A percentile compares a stretch with the other conserved stretches of the same genome.
phyloP scores from a whole-genome alignment of 257 asterid genomes.

The Mitragyna speciosa region DNA sequence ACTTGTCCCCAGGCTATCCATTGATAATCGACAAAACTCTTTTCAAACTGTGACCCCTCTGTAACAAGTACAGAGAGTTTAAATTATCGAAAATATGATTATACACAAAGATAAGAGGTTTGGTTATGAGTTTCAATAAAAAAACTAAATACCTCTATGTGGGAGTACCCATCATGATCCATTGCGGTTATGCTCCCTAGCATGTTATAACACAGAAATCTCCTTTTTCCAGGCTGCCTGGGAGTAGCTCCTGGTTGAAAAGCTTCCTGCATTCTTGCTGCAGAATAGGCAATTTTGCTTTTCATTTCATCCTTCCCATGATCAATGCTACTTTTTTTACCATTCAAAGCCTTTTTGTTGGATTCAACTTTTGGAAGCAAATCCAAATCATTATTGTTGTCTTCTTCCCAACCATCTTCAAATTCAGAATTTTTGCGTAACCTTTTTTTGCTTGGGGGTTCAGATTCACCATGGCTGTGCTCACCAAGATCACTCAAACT shows the following conservation, averaged over 20 bases:
- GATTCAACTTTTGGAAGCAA: constrained; percentile 51
- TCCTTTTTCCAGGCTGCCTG: constrained; percentile 79
- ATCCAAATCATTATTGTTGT: constrained; percentile 49
- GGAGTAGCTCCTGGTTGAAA: constrained; percentile 95
- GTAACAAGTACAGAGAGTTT: background rate
- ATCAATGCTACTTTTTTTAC: constrained; percentile 39
- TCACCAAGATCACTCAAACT: constrained; percentile 77
- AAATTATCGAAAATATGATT: background rate
- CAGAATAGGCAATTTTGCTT: constrained; percentile 35
- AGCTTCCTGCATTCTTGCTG: constrained; percentile 74
- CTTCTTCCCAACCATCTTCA: constrained; percentile 65
- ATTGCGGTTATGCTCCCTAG: constrained; percentile 87
- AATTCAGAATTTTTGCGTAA: constrained; percentile 45
- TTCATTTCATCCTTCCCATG: constrained; percentile 43
- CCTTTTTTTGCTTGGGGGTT: constrained; percentile 69
- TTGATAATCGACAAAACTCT: background rate
- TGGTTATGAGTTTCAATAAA: background rate
- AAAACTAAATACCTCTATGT: constrained; percentile 67
- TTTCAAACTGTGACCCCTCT: too few relatives aligned
- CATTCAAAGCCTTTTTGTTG: constrained; percentile 51
- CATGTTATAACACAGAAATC: constrained; percentile 88
- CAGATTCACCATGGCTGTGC: constrained; percentile 62
- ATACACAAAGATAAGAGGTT: background rate
- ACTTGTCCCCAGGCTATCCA: background rate
- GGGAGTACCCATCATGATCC: constrained; percentile 93